Evolutionary conservation across 768 basidiomycete genomes (phyloP), one percentile per base, ranked within the genome.

Genomic region (Polyporus arcularius): DNA sequence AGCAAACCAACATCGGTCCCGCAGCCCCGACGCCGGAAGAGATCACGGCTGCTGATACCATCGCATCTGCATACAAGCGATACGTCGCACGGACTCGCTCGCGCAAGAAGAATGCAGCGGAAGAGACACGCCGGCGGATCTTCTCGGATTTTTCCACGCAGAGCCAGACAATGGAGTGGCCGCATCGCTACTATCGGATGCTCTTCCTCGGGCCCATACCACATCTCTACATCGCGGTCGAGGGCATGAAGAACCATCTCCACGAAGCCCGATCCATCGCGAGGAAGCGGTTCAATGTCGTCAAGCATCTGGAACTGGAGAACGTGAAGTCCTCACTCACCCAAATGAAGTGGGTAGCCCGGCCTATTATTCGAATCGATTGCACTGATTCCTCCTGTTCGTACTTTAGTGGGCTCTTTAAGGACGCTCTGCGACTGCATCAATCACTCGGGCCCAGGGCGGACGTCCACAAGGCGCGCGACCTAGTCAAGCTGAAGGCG

Each of bases 141-240:
- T 48, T 61, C 47, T 40, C 31, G 1, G 14, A 42, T 2, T 64
- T 49, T 50, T 10, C 15, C 12, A 28, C 40, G 2, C 30, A 58
- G 6, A 42, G 61, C 3, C 21, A 61, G 43, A 63, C 57, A 7
- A 70, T 72, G 31, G 53, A 57, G 3, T 76, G 78, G 77, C 39
- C 59, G 38, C 56, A 55, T 28, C 64, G 61, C 5, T 60, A 56
- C 16, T 82, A 84, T 59, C 73, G 72, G 14, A 56, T 67, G 0
- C 67, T 79, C 14, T 81, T 77, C 64, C 67, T 71, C 5, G 71
- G 71, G 51, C 70, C 71, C 16, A 68, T 83, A 8, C 78, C 80
- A 1, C 77, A 74, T 53, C 63, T 82, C 31, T 67, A 81, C 3
- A 61, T 78, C 2, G 80, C 76, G 61, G 71, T 83, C 31, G 76